A percentile compares a stretch with the other conserved stretches of the same genome.
Conservation (phyloP, 148 eudicot species). For the Dianthus caryophyllus region DNA sequence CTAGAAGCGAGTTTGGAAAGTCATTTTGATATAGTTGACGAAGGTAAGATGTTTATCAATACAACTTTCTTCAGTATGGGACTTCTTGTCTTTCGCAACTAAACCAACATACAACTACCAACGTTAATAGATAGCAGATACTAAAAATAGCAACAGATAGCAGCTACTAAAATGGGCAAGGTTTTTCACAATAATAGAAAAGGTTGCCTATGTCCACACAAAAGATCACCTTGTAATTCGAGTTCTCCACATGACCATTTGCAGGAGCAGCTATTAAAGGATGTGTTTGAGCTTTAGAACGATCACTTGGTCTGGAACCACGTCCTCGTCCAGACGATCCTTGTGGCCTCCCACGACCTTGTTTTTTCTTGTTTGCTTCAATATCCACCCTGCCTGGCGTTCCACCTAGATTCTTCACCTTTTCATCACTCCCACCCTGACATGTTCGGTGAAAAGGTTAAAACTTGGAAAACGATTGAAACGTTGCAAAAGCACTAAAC, state of each 20-base stretch:
- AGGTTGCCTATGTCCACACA: background rate
- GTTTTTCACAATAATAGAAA: background rate
- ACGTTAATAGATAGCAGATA: background rate
- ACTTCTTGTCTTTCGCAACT: background rate
- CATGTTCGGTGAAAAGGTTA: conserved; percentile 21
- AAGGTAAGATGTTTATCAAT: background rate
- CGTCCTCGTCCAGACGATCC: conserved; percentile 71
- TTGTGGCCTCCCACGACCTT: conserved; percentile 74
- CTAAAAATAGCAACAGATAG: background rate
- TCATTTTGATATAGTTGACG: background rate
- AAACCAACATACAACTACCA: background rate
- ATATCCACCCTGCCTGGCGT: conserved; percentile 36
- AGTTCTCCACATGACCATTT: conserved; percentile 68
- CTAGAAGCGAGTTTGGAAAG: background rate
- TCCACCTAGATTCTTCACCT: conserved; percentile 39
- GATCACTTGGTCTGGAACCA: conserved; percentile 60
- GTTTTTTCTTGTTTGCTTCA: conserved; percentile 63
- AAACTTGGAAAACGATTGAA: background rate
- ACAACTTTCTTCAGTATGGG: background rate
- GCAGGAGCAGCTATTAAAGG: conserved; percentile 32
- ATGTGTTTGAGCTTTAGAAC: conserved; percentile 38
- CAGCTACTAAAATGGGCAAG: background rate
- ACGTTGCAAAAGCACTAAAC: background rate
- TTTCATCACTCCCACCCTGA: conserved; percentile 53
- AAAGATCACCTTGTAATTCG: conserved; percentile 46